A percentile compares a stretch with the other conserved stretches of the same genome.
These are phyloP conservation scores for Cercospora sp. DNA, from an alignment of 2,329 filamentous ascomycete genomes.

Conservation along the genomic window DNA sequence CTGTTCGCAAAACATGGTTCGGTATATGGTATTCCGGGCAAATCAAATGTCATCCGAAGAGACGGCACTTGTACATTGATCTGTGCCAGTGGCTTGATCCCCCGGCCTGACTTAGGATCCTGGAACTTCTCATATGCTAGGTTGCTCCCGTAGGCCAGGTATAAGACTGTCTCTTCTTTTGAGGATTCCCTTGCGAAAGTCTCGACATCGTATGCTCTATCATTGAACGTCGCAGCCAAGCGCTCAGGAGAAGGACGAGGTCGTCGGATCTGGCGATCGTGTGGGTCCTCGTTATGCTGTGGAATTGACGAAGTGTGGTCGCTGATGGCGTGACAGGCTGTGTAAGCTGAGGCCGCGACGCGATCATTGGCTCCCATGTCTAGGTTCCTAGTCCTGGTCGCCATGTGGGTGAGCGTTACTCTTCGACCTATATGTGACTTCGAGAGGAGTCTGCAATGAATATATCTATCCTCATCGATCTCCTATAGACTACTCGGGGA, in stretches of 20 bases:
- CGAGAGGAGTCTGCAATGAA: background rate
- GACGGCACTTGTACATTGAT: conserved; percentile 79
- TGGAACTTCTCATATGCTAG: conserved; percentile 74
- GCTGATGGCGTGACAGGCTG: conserved; percentile 25
- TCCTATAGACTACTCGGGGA: background rate
- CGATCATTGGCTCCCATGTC: conserved; percentile 17
- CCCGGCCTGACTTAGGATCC: conserved; percentile 60
- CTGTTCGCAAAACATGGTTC: conserved; percentile 95
- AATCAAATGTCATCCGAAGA: conserved; percentile 77
- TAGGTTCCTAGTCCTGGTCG: background rate
- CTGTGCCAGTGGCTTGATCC: conserved; percentile 77
- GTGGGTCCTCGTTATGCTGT: conserved; percentile 1
- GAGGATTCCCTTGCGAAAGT: conserved; percentile 22
- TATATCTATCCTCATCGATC: background rate
- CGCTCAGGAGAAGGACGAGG: conserved; percentile 23
- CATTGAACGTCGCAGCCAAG: conserved; percentile 25
- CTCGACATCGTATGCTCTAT: conserved; percentile 26
- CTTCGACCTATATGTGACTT: background rate
- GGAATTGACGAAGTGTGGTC: conserved; percentile 8
- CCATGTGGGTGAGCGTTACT: background rate
- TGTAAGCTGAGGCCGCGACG: conserved; percentile 24
- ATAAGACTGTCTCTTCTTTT: conserved; percentile 36
- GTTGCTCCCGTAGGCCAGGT: conserved; percentile 83
- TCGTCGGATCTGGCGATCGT: conserved; percentile 1
- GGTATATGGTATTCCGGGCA: conserved; percentile 78